These are phyloP conservation scores for Cercospora sojina DNA, from an alignment of 2,329 filamentous ascomycete genomes.

Conservation along the genomic window DNA sequence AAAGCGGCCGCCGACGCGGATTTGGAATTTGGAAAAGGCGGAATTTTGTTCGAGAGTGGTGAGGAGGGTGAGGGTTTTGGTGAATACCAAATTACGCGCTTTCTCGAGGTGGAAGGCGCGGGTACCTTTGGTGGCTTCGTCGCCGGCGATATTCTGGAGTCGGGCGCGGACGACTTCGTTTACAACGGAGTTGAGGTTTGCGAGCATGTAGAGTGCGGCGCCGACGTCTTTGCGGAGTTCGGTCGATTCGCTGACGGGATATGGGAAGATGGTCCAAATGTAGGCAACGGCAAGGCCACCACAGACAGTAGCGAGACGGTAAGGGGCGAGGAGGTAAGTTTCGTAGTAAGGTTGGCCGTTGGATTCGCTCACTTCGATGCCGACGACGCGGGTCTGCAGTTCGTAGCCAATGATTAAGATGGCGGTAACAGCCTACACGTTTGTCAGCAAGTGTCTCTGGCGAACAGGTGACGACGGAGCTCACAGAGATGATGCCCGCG, in stretches of 20 bases:
- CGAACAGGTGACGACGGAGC: not conserved
- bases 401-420: slow-evolving; percentile 55
- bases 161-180: slow-evolving; percentile 64
- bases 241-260: slow-evolving; percentile 68
- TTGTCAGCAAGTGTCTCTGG: not conserved
- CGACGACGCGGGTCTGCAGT: slow-evolving; percentile 66
- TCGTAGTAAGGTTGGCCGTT: slow-evolving; percentile 69
- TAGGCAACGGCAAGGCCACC: slow-evolving; percentile 69
- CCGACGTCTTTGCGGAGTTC: slow-evolving; percentile 68
- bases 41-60: slow-evolving; percentile 64
- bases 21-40: slow-evolving; percentile 66
- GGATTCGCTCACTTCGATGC: slow-evolving; percentile 53
- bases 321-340: slow-evolving; percentile 68
- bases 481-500: slow-evolving; percentile 57
- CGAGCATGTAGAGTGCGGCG: slow-evolving; percentile 67
- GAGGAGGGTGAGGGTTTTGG: slow-evolving; percentile 65
- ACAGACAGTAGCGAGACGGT: slow-evolving; percentile 66
- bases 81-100: slow-evolving; percentile 60
- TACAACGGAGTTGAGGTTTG: slow-evolving; percentile 71
- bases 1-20: slow-evolving; percentile 69
- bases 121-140: slow-evolving; percentile 49
- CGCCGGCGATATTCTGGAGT: slow-evolving; percentile 59
- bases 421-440: slow-evolving; percentile 51
- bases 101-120: slow-evolving; percentile 58
- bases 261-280: slow-evolving; percentile 75